Conservation (phyloP, 2,329 filamentous ascomycete species). For the Knufia fluminis region DNA sequence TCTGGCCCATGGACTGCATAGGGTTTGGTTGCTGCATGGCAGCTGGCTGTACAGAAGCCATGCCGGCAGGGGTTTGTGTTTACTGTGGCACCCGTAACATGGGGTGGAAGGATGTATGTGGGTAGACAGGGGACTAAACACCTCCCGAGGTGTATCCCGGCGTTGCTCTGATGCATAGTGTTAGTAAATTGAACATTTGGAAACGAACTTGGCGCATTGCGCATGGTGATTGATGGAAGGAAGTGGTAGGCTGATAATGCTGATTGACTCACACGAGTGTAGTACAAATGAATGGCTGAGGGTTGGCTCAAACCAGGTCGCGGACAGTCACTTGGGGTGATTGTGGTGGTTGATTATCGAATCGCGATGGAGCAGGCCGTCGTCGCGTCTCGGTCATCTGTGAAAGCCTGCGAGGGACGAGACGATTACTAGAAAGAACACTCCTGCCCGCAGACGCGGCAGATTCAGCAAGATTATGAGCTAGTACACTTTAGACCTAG, state of each 20-base stretch:
- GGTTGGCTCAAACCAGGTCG: slow-evolving; percentile 6
- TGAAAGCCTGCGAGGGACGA: background rate
- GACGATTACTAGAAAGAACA: too few relatives aligned
- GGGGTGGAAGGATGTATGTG: slow-evolving; percentile 7
- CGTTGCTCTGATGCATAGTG: slow-evolving; percentile 22
- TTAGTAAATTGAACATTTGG: slow-evolving; percentile 17
- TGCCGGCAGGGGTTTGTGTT: slow-evolving; percentile 34
- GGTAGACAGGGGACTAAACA: slow-evolving; percentile 14
- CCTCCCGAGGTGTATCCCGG: background rate
- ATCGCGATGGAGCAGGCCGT: slow-evolving; percentile 2
- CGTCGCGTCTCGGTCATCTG: slow-evolving; percentile 6
- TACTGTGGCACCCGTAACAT: slow-evolving; percentile 19
- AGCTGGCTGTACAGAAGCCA: slow-evolving; percentile 73
- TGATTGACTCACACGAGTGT: slow-evolving; percentile 10
- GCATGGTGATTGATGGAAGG: slow-evolving; percentile 2
- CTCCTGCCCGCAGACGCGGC: too few relatives aligned
- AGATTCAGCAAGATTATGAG: too few relatives aligned
- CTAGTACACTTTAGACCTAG: too few relatives aligned
- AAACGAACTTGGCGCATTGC: slow-evolving; percentile 29
- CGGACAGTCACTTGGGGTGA: background rate
- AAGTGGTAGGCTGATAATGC: slow-evolving; percentile 2
- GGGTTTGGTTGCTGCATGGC: slow-evolving; percentile 58
- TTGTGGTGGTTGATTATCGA: background rate
- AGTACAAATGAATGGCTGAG: slow-evolving; percentile 9
- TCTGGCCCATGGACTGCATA: slow-evolving; percentile 16